Evolutionary conservation across 2,329 filamentous ascomycete species (phyloP).

Genomic region (Monosporascus sp.): DNA sequence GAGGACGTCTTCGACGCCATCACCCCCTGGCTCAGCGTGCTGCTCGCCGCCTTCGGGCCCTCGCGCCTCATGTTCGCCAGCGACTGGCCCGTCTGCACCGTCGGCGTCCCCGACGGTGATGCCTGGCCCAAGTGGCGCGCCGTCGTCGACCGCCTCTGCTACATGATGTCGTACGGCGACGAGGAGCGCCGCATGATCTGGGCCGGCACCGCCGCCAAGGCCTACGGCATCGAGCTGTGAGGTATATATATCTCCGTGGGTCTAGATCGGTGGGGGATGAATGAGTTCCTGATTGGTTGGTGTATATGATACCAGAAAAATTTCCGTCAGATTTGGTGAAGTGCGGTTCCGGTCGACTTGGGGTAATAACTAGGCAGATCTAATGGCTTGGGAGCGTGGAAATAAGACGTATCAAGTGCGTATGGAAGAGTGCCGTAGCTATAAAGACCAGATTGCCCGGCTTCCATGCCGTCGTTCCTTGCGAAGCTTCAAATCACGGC

Average conservation of each 20-base stretch:
- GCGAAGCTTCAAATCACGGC: too few species aligned
- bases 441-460: too few species aligned
- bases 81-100: slow-evolving; percentile 89
- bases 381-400: too few species aligned
- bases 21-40: slow-evolving; percentile 64
- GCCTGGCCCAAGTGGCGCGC: slow-evolving; percentile 74
- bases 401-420: too few species aligned
- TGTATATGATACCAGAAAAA: neutral
- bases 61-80: slow-evolving; percentile 80
- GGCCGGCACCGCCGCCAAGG: slow-evolving; percentile 64
- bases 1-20: slow-evolving; percentile 58
- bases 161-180: slow-evolving; percentile 54
- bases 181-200: slow-evolving; percentile 64
- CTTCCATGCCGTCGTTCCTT: too few species aligned
- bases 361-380: too few species aligned
- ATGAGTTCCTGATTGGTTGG: neutral
- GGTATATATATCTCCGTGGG: neutral
- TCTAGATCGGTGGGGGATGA: neutral
- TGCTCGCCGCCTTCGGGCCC: slow-evolving; percentile 68
- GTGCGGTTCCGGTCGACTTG: too few species aligned
- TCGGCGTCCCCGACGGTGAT: slow-evolving; percentile 44
- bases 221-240: slow-evolving; percentile 51
- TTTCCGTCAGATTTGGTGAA: too few species aligned
- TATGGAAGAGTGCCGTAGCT: too few species aligned
- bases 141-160: slow-evolving; percentile 63